phyloP scores from a whole-genome alignment of 2,329 filamentous ascomycete species.

The Spiromastix sp. region DNA sequence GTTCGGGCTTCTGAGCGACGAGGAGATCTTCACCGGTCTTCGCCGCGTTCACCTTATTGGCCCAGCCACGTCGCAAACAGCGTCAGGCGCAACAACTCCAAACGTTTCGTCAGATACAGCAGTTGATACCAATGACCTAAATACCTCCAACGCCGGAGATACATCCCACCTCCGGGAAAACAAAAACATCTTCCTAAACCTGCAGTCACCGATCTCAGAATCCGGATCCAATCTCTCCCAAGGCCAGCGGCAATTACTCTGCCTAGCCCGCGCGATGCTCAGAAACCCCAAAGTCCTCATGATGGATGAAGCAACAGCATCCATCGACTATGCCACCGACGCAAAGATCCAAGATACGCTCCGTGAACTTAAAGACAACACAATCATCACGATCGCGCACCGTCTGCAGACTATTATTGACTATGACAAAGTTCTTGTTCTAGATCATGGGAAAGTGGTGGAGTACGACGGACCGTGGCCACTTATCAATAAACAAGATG shows the following conservation, averaged over 20 bases:
- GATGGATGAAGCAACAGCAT: conserved; percentile 98
- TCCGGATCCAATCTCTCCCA: conserved; percentile 92
- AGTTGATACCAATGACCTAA: not conserved
- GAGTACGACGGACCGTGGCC: conserved; percentile 89
- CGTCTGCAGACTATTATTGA: conserved; percentile 93
- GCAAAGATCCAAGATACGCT: conserved; percentile 94
- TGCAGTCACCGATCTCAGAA: conserved; percentile 73
- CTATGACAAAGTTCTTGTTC: conserved; percentile 91
- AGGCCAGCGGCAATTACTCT: conserved; percentile 88
- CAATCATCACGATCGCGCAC: conserved; percentile 94
- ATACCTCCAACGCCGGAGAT: not conserved
- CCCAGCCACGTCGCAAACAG: conserved; percentile 21
- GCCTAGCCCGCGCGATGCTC: conserved; percentile 82
- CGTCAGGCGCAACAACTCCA: conserved; percentile 13
- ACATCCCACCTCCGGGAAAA: conserved; percentile 48
- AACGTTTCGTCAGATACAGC: conserved; percentile 13
- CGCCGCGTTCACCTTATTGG: conserved; percentile 77
- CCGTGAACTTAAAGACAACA: conserved; percentile 74
- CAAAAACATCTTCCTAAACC: conserved; percentile 88
- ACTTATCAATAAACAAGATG: conserved; percentile 60
- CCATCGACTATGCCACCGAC: conserved; percentile 93
- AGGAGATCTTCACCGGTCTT: conserved; percentile 78
- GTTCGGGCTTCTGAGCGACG: conserved; percentile 78
- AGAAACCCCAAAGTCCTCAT: conserved; percentile 88
- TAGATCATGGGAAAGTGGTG: conserved; percentile 78